phyloP scores from a whole-genome alignment of 2,329 filamentous ascomycete genomes.

The Pestalotiopsis fici region DNA sequence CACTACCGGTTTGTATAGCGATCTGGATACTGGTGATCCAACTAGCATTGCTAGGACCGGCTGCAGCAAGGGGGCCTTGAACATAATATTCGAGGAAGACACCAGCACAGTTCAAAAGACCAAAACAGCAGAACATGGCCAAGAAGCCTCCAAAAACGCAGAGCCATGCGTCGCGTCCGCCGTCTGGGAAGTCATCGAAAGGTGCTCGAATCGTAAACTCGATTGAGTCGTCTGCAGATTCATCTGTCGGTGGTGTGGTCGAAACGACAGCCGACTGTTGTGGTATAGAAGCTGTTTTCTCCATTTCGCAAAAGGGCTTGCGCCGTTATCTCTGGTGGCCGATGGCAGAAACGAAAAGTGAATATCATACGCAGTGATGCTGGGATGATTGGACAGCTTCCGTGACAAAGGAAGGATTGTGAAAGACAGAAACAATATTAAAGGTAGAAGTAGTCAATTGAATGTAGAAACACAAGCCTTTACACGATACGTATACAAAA shows the following conservation, averaged over 20 bases:
- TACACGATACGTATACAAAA: too few species aligned
- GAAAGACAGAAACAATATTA: too few species aligned
- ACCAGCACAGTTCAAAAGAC: slow-evolving; percentile 44
- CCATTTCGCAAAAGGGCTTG: not conserved
- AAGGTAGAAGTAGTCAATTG: too few species aligned
- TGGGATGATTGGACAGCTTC: too few species aligned
- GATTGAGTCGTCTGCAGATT: not conserved
- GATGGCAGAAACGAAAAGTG: too few species aligned
- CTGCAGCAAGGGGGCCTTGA: slow-evolving; percentile 42
- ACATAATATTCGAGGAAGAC: slow-evolving; percentile 60
- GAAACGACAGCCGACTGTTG: too few species aligned
- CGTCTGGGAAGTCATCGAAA: slow-evolving; percentile 51
- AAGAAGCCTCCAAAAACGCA: slow-evolving; percentile 51
- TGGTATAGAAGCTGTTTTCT: not conserved
- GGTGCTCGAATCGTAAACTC: not conserved
- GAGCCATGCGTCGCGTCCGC: slow-evolving; percentile 58
- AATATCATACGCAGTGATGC: not conserved
- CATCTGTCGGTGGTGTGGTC: not conserved
- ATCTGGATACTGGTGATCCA: slow-evolving; percentile 59
- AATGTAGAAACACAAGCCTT: too few species aligned
- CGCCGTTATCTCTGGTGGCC: not conserved
- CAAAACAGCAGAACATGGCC: slow-evolving; percentile 38
- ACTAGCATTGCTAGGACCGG: slow-evolving; percentile 50
- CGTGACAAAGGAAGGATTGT: too few species aligned
- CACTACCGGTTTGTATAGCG: slow-evolving; percentile 44